These are phyloP conservation scores for Dactylella cylindrospora DNA, from an alignment of 2,329 filamentous ascomycete species.

Conservation along the genomic window DNA sequence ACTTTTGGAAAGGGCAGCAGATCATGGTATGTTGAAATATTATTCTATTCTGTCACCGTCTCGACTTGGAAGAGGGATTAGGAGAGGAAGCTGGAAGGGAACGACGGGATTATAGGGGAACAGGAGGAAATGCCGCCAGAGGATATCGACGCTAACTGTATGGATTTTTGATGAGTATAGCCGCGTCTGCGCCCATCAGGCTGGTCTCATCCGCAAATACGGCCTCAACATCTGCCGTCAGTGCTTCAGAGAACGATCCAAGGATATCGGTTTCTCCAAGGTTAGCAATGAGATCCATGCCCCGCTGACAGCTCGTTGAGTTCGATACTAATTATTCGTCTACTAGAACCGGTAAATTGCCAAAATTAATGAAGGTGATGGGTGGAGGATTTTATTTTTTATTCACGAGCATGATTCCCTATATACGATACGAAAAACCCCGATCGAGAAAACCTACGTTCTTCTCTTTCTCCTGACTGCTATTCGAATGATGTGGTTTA, in stretches of 20 bases:
- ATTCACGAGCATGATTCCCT: conserved; percentile 31
- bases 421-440: conserved; percentile 24
- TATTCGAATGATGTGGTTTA: conserved; percentile 1
- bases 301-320: conserved; percentile 5
- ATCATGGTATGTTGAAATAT: conserved; percentile 70
- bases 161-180: conserved; percentile 53
- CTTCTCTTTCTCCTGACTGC: not conserved
- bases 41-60: conserved; percentile 20
- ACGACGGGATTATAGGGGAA: conserved; percentile 8
- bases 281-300: conserved; percentile 7
- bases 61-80: conserved; percentile 22
- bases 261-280: conserved; percentile 74
- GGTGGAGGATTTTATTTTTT: conserved; percentile 14
- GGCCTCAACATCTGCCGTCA: conserved; percentile 85
- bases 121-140: not conserved
- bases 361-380: not conserved
- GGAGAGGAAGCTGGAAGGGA: conserved; percentile 37
- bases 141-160: conserved; percentile 43
- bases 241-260: conserved; percentile 73
- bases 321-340: too few relatives aligned
- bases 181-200: conserved; percentile 88
- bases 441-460: not conserved
- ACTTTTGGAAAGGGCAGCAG: conserved; percentile 96
- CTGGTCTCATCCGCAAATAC: conserved; percentile 99
- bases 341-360: conserved; percentile 40